These are phyloP conservation scores for Rhodotorula sp. DNA, from an alignment of 1,284 basidiomycete genomes.

Conservation along the genomic window DNA sequence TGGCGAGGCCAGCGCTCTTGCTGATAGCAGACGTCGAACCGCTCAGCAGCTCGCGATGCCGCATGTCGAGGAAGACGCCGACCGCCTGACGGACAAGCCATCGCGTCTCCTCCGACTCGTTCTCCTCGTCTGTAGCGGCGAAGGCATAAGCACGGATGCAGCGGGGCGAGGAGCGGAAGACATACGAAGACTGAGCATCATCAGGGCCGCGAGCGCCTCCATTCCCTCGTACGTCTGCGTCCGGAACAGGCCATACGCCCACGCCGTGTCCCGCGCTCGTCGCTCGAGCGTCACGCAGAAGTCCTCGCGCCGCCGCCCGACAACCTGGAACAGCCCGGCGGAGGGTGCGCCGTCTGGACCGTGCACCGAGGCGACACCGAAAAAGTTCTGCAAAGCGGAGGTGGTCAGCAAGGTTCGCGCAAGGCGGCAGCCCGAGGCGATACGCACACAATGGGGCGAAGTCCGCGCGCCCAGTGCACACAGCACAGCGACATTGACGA, in stretches of 20 bases:
- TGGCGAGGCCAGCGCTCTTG: slow-evolving; percentile 7
- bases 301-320: slow-evolving; percentile 19
- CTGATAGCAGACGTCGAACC: not conserved
- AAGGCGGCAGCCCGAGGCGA: not conserved
- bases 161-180: not conserved
- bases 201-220: slow-evolving; percentile 22
- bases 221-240: slow-evolving; percentile 7
- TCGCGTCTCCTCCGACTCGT: slow-evolving; percentile 12
- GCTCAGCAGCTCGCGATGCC: slow-evolving; percentile 4
- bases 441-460: slow-evolving; percentile 9
- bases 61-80: slow-evolving; percentile 31
- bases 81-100: slow-evolving; percentile 26
- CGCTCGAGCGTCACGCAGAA: slow-evolving; percentile 10
- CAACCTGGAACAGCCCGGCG: slow-evolving; percentile 11
- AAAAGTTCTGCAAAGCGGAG: not conserved
- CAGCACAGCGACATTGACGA: slow-evolving; percentile 25
- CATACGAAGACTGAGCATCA: slow-evolving; percentile 19
- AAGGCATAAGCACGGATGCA: not conserved
- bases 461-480: slow-evolving; percentile 26
- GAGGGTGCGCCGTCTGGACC: slow-evolving; percentile 12
- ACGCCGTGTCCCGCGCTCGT: slow-evolving; percentile 23
- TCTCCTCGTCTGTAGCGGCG: slow-evolving; percentile 28
- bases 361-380: slow-evolving; percentile 19
- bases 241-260: slow-evolving; percentile 19
- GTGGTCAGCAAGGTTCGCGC: not conserved